These are phyloP conservation scores for Podochytrium sp. DNA, from an alignment of 192 early-diverging fungal genomes.

Conservation along the genomic window DNA sequence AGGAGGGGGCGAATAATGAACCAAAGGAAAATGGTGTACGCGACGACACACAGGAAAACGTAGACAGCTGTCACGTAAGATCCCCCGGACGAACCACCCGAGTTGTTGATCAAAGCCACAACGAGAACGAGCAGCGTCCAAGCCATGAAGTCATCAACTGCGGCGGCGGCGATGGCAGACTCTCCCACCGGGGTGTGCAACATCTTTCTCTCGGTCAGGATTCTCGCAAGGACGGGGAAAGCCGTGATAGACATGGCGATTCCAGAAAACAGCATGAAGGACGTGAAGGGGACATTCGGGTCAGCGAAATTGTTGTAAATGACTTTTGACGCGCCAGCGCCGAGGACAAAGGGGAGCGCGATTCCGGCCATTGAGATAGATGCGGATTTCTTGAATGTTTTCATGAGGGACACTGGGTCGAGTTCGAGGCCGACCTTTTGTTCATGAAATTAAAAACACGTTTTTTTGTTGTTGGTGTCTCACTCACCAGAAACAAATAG, in stretches of 20 bases:
- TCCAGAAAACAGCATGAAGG: conserved; percentile 81
- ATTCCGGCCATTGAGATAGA: conserved; percentile 77
- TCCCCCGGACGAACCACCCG: conserved; percentile 41
- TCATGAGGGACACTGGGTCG: conserved; percentile 52
- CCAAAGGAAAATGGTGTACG: conserved; percentile 70
- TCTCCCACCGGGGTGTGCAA: conserved; percentile 58
- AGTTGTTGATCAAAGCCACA: conserved; percentile 80
- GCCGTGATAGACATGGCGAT: conserved; percentile 91
- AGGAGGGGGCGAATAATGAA: conserved; percentile 70
- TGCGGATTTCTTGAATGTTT: conserved; percentile 26
- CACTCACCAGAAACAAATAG: conserved; percentile 73
- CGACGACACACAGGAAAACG: conserved; percentile 71
- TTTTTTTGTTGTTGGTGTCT: not conserved
- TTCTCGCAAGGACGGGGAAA: conserved; percentile 90
- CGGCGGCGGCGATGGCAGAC: conserved; percentile 77
- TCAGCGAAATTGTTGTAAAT: conserved; percentile 54
- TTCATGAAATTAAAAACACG: not conserved
- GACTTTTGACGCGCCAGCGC: conserved; percentile 69
- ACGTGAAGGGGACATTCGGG: conserved; percentile 52
- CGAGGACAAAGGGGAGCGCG: conserved; percentile 75
- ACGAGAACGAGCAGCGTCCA: conserved; percentile 68
- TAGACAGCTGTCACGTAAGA: conserved; percentile 69
- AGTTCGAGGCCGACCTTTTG: conserved; percentile 79
- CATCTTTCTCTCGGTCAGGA: conserved; percentile 83
- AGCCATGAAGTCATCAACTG: conserved; percentile 79